A percentile compares a stretch with the other conserved stretches of the same genome.
These are phyloP conservation scores for Sarocladium brachiariae DNA, from an alignment of 2,329 filamentous ascomycete genomes.

Conservation along the genomic window DNA sequence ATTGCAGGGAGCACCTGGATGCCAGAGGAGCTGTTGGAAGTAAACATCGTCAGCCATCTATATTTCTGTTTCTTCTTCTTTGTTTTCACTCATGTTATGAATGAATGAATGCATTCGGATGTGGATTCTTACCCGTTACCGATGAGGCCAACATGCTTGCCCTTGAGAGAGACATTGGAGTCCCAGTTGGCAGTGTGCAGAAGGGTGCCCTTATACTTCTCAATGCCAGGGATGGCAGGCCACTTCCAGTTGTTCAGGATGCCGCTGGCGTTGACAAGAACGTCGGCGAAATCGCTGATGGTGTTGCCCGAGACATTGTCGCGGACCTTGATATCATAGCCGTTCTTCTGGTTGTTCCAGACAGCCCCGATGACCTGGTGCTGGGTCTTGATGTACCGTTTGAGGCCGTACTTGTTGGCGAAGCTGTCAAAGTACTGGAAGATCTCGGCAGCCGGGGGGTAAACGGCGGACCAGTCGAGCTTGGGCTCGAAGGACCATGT, in stretches of 20 bases:
- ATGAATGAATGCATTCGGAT: neutral
- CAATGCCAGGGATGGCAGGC: constrained; percentile 39
- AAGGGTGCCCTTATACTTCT: constrained; percentile 39
- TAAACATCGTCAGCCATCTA: too few relatives aligned
- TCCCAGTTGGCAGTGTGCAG: constrained; percentile 47
- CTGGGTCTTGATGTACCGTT: constrained; percentile 44
- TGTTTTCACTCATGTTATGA: too few relatives aligned
- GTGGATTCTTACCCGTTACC: constrained; percentile 35
- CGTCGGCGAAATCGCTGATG: constrained; percentile 11
- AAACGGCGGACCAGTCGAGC: constrained; percentile 14
- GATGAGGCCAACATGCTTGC: constrained; percentile 48
- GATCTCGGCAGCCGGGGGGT: constrained; percentile 13
- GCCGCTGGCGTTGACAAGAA: constrained; percentile 13
- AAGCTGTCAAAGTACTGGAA: constrained; percentile 34
- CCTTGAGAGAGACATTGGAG: constrained; percentile 26
- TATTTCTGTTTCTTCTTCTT: too few relatives aligned
- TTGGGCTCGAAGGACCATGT: constrained; percentile 14
- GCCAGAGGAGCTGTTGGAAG: constrained; percentile 37
- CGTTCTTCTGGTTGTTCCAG: constrained; percentile 8
- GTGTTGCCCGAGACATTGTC: neutral
- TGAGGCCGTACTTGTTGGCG: constrained; percentile 54
- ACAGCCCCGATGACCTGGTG: constrained; percentile 21
- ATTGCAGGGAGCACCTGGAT: constrained; percentile 42
- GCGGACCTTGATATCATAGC: constrained; percentile 10
- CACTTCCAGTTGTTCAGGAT: constrained; percentile 36